Conservation (phyloP, 352 stramenopile genomes). For the Pythium scleroteichum region DNA sequence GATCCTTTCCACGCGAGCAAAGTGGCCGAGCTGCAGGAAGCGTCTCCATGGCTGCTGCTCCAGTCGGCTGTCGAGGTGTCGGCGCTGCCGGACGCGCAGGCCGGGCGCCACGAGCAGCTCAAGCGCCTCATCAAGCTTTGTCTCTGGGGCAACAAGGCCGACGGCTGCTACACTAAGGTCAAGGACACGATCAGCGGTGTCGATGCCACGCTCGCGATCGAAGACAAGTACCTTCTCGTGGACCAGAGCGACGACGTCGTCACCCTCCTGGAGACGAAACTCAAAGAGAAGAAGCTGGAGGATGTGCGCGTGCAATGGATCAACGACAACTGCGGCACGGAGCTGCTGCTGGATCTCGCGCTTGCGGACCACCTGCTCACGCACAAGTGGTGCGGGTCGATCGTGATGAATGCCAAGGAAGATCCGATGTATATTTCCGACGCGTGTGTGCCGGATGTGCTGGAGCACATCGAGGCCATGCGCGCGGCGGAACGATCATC, state of each 20-base stretch:
- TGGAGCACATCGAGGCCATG: conserved; percentile 65
- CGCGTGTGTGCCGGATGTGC: conserved; percentile 55
- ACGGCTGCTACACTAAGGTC: conserved; percentile 74
- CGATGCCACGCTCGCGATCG: conserved; percentile 47
- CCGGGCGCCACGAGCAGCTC: conserved; percentile 41
- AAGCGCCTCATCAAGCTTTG: conserved; percentile 67
- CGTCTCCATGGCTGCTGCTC: conserved; percentile 56
- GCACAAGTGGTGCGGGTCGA: conserved; percentile 45
- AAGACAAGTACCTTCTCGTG: conserved; percentile 62
- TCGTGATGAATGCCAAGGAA: conserved; percentile 75
- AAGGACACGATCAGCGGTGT: conserved; percentile 67
- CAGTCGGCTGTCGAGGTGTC: conserved; percentile 49
- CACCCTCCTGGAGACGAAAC: conserved; percentile 33
- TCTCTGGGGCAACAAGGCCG: conserved; percentile 79
- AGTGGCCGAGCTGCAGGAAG: conserved; percentile 48
- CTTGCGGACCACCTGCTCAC: conserved; percentile 64
- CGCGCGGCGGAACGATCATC: conserved; percentile 29
- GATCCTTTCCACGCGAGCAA: conserved; percentile 77
- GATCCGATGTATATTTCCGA: conserved; percentile 85
- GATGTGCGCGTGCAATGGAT: conserved; percentile 53
- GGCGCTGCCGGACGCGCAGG: conserved; percentile 22
- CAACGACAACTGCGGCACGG: conserved; percentile 80
- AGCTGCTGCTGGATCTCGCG: conserved; percentile 68
- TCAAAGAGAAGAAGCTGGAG: background rate
- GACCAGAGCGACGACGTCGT: conserved; percentile 60